Conservation (phyloP, 192 early-diverging fungal genomes). For the Gryganskiella cystojenkinii region DNA sequence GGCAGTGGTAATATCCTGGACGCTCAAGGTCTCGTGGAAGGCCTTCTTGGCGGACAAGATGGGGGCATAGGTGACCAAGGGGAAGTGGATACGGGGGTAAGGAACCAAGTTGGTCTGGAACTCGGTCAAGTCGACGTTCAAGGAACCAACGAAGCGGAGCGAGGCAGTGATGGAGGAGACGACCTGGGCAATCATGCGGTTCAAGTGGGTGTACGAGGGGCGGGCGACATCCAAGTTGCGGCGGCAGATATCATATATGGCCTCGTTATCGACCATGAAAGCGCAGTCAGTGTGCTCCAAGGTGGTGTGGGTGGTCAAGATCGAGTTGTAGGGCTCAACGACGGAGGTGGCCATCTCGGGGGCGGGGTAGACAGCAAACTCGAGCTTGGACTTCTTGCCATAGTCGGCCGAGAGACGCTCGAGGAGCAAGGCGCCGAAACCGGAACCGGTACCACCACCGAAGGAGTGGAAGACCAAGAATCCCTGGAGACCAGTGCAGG, state of each 20-base stretch:
- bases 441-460: constrained; percentile 72
- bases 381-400: constrained; percentile 99
- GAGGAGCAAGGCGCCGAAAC: constrained; percentile 96
- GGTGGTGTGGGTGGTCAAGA: constrained; percentile 99
- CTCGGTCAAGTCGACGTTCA: constrained; percentile 99
- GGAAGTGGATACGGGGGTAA: constrained; percentile 99
- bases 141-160: constrained; percentile 97
- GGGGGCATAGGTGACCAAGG: constrained; percentile 96
- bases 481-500: constrained; percentile 61
- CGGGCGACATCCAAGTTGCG: constrained; percentile 97
- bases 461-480: constrained; percentile 69
- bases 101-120: constrained; percentile 99
- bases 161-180: constrained; percentile 99
- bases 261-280: constrained; percentile 99
- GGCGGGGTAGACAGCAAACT: constrained; percentile 99
- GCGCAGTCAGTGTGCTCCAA: constrained; percentile 99
- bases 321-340: constrained; percentile 99
- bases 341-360: constrained; percentile 97
- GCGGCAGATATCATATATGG: constrained; percentile 99
- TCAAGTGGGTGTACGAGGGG: constrained; percentile 97
- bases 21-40: constrained; percentile 95
- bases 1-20: constrained; percentile 94
- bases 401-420: constrained; percentile 99
- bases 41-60: constrained; percentile 97
- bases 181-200: constrained; percentile 98